Base-by-base conservation (phyloP, 352 stramenopile genomes). In the Thraustochytrium sp. region DNA sequence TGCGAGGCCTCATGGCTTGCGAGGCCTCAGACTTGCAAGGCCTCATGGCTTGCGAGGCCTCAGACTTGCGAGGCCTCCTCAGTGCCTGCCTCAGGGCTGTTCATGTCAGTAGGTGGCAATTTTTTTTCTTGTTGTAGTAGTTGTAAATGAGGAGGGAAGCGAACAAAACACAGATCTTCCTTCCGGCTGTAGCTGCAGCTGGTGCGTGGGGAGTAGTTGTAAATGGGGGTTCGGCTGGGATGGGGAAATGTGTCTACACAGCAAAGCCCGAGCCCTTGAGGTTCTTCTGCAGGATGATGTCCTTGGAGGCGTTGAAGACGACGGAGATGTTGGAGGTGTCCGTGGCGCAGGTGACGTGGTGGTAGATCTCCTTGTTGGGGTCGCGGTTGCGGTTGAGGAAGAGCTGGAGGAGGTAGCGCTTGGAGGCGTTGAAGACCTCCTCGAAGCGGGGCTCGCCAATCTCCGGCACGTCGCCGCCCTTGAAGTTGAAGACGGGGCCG, bases 231-330 rank as follows among this genome's bases (percentile, higher is more conserved):
- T n/a, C 21, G 51, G 31, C 23, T 13, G 18, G 31, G 9, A 59
- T 4, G 9, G 21, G 31, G 51, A 4, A n/a, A 11, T 4, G 51
- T 64, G 23, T 21, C 53, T 49, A 75, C 36, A 82, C 61, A 51
- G 82, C 48, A 54, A 86, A 88, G 42, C 80, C 85, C 11, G 78
- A 48, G 42, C 38, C 65, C 31, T 65, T 37, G 37, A 90, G 40
- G 72, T 90, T 91, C 38, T 68, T 53, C 40, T 87, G 68, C 11
- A 90, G 73, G 44, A 90, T 90, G 38, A 90, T 90, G 61, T 90
- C 88, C 76, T 86, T 90, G 59, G 82, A 90, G 26, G 86, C 87
- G 56, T 91, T 86, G 63, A 89, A 92, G 23, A 91, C 87, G 3
- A 85, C 85, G n/a, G 78, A 31, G 11, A 90, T 64, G 82, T 90